Percentiles rank a stretch among this genome's conserved stretches.
phyloP scores from a whole-genome alignment of 306 rosid genomes.

The Vicia faba region DNA sequence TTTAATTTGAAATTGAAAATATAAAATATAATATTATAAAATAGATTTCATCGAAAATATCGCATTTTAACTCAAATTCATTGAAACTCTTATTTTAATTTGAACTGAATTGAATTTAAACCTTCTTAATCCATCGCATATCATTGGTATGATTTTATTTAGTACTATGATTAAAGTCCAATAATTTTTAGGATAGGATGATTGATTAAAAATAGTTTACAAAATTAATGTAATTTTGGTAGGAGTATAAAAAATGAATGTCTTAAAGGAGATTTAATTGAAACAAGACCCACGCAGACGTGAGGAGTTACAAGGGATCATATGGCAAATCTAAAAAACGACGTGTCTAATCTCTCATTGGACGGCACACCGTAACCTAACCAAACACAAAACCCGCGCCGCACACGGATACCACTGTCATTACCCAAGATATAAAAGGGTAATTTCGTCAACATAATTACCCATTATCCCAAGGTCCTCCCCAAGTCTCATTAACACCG shows the following conservation, averaged over 20 bases:
- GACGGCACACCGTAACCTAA: slow-evolving; percentile 23
- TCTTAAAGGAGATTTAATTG: background rate
- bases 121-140: too few species aligned
- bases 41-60: too few species aligned
- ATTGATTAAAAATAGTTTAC: too few species aligned
- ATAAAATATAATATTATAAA: too few species aligned
- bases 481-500: slow-evolving; percentile 45
- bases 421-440: slow-evolving; percentile 31
- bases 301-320: background rate
- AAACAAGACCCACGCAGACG: background rate
- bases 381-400: slow-evolving; percentile 38
- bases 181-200: too few species aligned
- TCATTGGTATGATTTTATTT: too few species aligned
- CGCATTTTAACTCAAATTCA: too few species aligned
- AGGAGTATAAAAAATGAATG: background rate
- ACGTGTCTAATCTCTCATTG: slow-evolving; percentile 36
- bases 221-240: background rate
- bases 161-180: too few species aligned
- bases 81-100: too few species aligned
- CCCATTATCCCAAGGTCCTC: slow-evolving; percentile 46
- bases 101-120: too few species aligned
- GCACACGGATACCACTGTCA: slow-evolving; percentile 46
- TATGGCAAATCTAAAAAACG: background rate
- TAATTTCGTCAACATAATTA: slow-evolving; percentile 31
- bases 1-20: too few species aligned